Base-by-base conservation (phyloP, 352 stramenopile species). In the Phytophthora sp. region DNA sequence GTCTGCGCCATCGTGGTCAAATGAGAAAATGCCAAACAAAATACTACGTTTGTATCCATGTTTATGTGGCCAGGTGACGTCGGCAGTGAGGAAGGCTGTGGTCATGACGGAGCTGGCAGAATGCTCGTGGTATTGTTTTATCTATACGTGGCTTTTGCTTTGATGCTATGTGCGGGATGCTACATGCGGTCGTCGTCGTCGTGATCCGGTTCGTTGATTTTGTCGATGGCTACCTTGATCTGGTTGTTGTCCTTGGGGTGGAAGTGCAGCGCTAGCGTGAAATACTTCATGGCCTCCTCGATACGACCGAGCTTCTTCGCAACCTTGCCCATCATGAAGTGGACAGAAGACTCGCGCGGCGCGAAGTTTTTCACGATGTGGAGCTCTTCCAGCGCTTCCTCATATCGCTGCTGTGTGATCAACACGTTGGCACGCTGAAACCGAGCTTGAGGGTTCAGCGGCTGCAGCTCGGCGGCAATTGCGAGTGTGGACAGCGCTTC, bases 271-370 rank as follows among this genome's bases (percentile, higher is more conserved):
- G 97, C 97, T 31, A 91, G 97, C 37, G 97, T 97, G 67, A 99
- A 99, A 71, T 94, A 96, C 44, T 88, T 83, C 91, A 99, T 97
- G 4, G 97, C 97, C 43, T 98, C 88, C 42, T 99, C 94, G 18
- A 86, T 61, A 10, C 82, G 82, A 4, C 96, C 96, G n/a, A 94
- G 74, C 41, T 82, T 84, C 66, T 94, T 96, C 24, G 77, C 69
- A 31, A 99, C 92, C 66, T 98, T 97, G 23, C 97, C 97, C 88
- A 99, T 98, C 54, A 96, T 87, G 52, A 99, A 99, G 66, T 99
- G 92, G 31, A 99, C 94, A 5, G 90, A 96, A 28, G 96, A 97
- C 74, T 99, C 97, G n/a, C 95, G 80, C 9, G 97, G 97, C 23
- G 94, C 96, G 64, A 94, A 90, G 62, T 98, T 92, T 42, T 92